A percentile compares a stretch with the other conserved stretches of the same genome.
Conservation (phyloP, 2,329 filamentous ascomycete species). For the Trichoderma citrinoviride region DNA sequence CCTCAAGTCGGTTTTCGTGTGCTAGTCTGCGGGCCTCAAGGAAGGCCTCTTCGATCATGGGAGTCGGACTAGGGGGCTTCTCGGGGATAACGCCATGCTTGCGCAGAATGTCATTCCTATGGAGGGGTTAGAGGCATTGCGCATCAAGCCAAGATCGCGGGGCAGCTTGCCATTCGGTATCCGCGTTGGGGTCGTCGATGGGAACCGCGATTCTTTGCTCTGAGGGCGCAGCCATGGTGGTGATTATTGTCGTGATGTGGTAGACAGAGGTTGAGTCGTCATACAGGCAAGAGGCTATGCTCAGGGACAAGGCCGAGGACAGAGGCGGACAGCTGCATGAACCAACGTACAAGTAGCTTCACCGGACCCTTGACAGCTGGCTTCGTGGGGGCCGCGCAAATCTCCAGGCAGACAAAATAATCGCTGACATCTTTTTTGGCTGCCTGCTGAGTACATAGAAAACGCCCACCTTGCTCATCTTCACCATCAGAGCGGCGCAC, state of each 20-base stretch:
- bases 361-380: not conserved
- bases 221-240: conserved; percentile 57
- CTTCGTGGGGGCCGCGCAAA: conserved; percentile 13
- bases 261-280: not conserved
- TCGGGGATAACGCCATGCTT: conserved; percentile 98
- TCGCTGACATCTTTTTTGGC: not conserved
- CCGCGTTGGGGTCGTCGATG: conserved; percentile 91
- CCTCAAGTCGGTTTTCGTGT: conserved; percentile 88
- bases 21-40: conserved; percentile 77
- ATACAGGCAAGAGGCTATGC: not conserved
- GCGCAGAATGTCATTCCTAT: conserved; percentile 95
- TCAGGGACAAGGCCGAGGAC: not conserved
- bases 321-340: not conserved
- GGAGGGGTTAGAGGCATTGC: conserved; percentile 28
- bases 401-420: conserved; percentile 7
- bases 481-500: not conserved
- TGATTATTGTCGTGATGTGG: no score
- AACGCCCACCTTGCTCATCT: not conserved
- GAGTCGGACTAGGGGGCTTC: conserved; percentile 91
- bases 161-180: conserved; percentile 83
- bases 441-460: conserved; percentile 1
- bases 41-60: conserved; percentile 93
- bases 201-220: conserved; percentile 73
- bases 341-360: not conserved
- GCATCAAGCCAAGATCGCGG: conserved; percentile 26